Evolutionary conservation across 306 rosid genomes (phyloP), one percentile per base, ranked within the genome.

Genomic region (Cicer judaicum): DNA sequence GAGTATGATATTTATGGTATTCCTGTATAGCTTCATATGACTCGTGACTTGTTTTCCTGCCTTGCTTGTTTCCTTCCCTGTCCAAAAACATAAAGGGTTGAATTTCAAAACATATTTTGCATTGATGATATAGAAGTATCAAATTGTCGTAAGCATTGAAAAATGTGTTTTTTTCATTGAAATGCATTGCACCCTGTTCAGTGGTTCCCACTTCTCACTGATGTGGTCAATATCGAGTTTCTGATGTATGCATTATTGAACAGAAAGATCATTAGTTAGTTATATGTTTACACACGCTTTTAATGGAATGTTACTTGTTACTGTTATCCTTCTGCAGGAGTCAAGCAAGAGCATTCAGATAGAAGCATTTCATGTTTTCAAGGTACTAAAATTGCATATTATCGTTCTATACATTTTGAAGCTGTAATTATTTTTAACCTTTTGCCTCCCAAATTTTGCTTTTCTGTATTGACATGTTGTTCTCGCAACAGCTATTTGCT

Each of bases 301-400:
- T 60, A 68, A 60, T 64, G 74, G 63, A 21, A n/a, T 63, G 44
- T 70, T 76, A 39, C 29, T 16, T 63, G 44, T 70, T 76, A 39
- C 19, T 79, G 48, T 59, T 61, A 81, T 80, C 38, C 57, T 21
- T 65, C 57, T 78, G 80, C 83, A 93, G 98, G 98, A 93, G 75
- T 88, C 96, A 16, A 91, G 97, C 92, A 93, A 91, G 87, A 93
- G 91, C 91, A 93, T 93, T 66, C 98, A 91, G 79, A 81, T 88
- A 12, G 98, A 93, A 78, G 92, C 97, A 76, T 93, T 93, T 80
- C 98, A 93, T 80, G 93, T 91, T 67, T 93, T 91, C 79, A 91
- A 93, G 98, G 98, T 93, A 82, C 36, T 19, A 16, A 60, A 73
- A 54, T 70, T 67, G 44, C 43, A 46, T 10, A 40, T 44, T 6